Percentiles rank a stretch among this genome's conserved stretches.
Evolutionary conservation across 1,139 yeast species (phyloP).

Genomic region (Zygosaccharomyces sapae): DNA sequence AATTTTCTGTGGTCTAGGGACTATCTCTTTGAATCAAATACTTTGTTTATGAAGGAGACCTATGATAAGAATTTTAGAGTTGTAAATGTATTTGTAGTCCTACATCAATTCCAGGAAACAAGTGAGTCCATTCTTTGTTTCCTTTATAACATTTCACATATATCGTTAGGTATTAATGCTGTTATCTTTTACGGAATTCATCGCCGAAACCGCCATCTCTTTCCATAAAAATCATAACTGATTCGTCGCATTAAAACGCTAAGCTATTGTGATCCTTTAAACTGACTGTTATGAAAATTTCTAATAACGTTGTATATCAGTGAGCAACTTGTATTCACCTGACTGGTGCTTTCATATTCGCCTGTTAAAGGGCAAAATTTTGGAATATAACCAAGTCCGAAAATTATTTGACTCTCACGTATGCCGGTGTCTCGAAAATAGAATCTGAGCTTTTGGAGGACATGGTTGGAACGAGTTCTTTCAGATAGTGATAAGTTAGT

Average conservation of each 20-base stretch:
- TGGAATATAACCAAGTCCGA: background rate
- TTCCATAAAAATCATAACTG: background rate
- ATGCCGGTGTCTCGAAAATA: background rate
- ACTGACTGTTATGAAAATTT: background rate
- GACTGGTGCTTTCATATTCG: background rate
- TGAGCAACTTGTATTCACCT: background rate
- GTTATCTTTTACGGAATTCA: background rate
- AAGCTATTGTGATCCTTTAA: background rate
- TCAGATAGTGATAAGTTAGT: background rate
- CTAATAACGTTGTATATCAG: background rate
- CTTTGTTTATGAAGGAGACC: background rate
- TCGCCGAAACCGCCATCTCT: background rate
- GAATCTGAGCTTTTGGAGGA: background rate
- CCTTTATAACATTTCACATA: background rate
- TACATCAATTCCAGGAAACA: background rate
- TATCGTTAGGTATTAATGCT: background rate
- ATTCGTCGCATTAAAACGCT: background rate
- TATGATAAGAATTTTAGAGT: background rate
- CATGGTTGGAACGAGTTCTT: background rate
- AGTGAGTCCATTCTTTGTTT: background rate
- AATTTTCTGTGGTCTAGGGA: conserved; percentile 6
- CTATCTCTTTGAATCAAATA: background rate
- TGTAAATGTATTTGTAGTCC: background rate
- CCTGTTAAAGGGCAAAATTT: background rate
- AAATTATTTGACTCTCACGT: background rate